Conservation (phyloP, 495 filamentous ascomycete species). For the Lasiosphaeria miniovina region DNA sequence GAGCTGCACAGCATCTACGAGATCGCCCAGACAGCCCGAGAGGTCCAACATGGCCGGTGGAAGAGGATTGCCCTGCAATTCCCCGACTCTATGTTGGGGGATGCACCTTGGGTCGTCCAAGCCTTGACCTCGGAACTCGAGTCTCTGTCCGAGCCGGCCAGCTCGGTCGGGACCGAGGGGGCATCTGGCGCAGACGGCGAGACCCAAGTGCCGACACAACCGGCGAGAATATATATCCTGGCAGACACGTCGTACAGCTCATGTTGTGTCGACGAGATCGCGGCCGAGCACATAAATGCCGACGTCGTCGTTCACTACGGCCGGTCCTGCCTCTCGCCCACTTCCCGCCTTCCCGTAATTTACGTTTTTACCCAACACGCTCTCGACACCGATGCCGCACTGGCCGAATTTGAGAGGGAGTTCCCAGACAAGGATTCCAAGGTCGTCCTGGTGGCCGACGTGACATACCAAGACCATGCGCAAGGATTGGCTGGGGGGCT, state of each 20-base stretch:
- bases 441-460: constrained; percentile 82
- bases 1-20: constrained; percentile 81
- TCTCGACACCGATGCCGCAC: constrained; percentile 55
- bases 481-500: constrained; percentile 49
- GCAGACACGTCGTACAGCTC: constrained; percentile 96
- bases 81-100: constrained; percentile 83
- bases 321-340: constrained; percentile 85
- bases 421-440: constrained; percentile 62
- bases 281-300: constrained; percentile 88
- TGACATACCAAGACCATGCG: constrained; percentile 77
- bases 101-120: constrained; percentile 79
- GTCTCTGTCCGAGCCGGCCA: constrained; percentile 3
- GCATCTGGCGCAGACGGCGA: constrained; percentile 6
- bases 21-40: constrained; percentile 72
- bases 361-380: constrained; percentile 80
- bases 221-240: constrained; percentile 70
- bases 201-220: constrained; percentile 13
- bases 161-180: neutral
- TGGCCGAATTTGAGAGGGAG: constrained; percentile 62
- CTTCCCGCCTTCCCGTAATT: constrained; percentile 81
- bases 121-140: constrained; percentile 59
- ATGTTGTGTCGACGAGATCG: constrained; percentile 96
- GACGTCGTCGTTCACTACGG: constrained; percentile 95
- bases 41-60: constrained; percentile 69
- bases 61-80: constrained; percentile 86